Evolutionary conservation across 176 grass and related monocot species (phyloP).

Genomic region (Eremochloa ophiuroides): DNA sequence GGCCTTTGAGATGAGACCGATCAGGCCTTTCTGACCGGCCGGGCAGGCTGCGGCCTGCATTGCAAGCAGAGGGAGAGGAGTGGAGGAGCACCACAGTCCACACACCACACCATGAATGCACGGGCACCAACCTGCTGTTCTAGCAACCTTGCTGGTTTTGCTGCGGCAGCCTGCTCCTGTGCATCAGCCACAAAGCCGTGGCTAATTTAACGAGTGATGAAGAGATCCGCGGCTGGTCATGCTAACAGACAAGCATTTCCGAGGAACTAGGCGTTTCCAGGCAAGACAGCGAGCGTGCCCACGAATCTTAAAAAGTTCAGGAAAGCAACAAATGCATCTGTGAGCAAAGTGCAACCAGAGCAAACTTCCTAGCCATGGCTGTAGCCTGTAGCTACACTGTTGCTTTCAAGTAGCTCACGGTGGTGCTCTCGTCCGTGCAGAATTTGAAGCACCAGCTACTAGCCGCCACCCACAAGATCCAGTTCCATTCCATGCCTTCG

Average conservation of each 20-base stretch:
- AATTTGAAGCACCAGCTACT: neutral
- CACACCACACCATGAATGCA: neutral
- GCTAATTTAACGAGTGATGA: neutral
- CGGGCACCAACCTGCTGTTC: neutral
- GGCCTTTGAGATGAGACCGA: no score
- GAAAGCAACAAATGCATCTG: conserved; percentile 13
- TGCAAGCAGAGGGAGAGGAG: no score
- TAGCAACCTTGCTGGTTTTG: neutral
- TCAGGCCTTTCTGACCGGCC: no score
- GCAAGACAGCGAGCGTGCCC: neutral
- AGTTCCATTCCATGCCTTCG: neutral
- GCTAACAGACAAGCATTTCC: neutral
- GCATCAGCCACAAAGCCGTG: neutral
- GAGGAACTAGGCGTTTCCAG: neutral
- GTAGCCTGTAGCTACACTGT: no score
- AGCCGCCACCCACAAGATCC: neutral
- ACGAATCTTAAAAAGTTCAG: conserved; percentile 12
- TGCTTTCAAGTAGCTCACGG: conserved; percentile 40
- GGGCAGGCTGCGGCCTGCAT: no score
- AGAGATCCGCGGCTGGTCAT: neutral
- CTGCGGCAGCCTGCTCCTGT: neutral
- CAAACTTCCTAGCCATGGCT: conserved; percentile 42
- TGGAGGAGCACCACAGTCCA: no score
- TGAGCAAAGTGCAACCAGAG: conserved; percentile 1
- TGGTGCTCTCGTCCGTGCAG: conserved; percentile 2